Percentiles rank a stretch among this genome's conserved stretches.
These are phyloP conservation scores for Knufia fluminis DNA, from an alignment of 2,329 filamentous ascomycete species.

Conservation along the genomic window DNA sequence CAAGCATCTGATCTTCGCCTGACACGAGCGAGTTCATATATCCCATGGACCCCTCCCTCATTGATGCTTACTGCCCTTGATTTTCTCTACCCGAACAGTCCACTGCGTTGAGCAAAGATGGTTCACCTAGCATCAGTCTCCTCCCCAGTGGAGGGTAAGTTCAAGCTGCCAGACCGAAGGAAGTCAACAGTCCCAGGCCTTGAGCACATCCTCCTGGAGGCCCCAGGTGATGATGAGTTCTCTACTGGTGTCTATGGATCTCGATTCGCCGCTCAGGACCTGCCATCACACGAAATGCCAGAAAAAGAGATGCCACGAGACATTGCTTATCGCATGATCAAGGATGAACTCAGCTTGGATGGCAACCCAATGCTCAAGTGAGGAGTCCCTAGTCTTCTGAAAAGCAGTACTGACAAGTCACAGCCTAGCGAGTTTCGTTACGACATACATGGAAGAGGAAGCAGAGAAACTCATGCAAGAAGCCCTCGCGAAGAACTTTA, in stretches of 20 bases:
- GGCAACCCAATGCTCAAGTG: constrained; percentile 72
- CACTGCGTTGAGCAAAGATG: not conserved
- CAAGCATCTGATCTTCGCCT: not conserved
- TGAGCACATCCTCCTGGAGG: constrained; percentile 31
- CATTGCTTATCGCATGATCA: constrained; percentile 94
- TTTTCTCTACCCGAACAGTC: not conserved
- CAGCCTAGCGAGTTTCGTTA: constrained; percentile 85
- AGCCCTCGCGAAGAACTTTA: constrained; percentile 89
- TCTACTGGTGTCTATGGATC: constrained; percentile 82
- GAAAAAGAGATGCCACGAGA: constrained; percentile 83
- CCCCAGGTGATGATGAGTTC: constrained; percentile 42
- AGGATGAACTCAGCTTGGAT: constrained; percentile 84
- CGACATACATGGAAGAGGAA: constrained; percentile 96
- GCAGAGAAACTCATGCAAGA: constrained; percentile 93
- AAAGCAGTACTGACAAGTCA: constrained; percentile 10
- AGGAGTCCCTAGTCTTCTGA: constrained; percentile 10
- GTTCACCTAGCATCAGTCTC: constrained; percentile 3
- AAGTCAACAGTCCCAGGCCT: constrained; percentile 21
- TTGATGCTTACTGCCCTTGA: too few species aligned
- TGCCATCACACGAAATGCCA: constrained; percentile 79
- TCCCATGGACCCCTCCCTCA: too few species aligned
- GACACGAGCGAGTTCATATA: too few species aligned
- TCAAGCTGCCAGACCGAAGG: constrained; percentile 12
- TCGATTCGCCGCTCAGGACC: constrained; percentile 67
- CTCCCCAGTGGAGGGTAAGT: constrained; percentile 7